These are phyloP conservation scores for Nematocida sp. DNA, from an alignment of 371 early-diverging fungal genomes.

Conservation along the genomic window DNA sequence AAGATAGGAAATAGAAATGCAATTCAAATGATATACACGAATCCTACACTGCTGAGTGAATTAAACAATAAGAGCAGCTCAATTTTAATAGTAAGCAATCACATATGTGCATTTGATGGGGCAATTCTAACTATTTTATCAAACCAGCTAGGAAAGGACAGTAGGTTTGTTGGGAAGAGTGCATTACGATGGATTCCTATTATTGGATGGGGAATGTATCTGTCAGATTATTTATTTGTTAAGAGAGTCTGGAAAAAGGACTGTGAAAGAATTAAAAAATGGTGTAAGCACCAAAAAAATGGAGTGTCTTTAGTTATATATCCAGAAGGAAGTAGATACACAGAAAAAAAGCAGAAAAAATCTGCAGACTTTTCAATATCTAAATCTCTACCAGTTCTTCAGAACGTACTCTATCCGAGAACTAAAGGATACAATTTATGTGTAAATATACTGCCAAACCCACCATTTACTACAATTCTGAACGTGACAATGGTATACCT, in stretches of 20 bases:
- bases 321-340: constrained; percentile 69
- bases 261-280: constrained; percentile 60
- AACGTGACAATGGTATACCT: constrained; percentile 67
- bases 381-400: constrained; percentile 72
- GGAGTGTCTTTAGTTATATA: constrained; percentile 64
- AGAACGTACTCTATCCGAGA: constrained; percentile 76
- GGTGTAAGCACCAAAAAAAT: constrained; percentile 8
- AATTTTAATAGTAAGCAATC: constrained; percentile 65
- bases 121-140: constrained; percentile 59
- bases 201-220: constrained; percentile 62
- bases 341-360: constrained; percentile 59
- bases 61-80: neutral
- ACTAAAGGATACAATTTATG: constrained; percentile 75
- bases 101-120: constrained; percentile 68
- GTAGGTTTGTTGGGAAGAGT: constrained; percentile 66
- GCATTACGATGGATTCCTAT: constrained; percentile 60
- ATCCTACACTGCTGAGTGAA: neutral
- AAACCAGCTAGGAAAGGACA: constrained; percentile 26
- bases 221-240: constrained; percentile 61
- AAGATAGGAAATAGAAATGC: constrained; percentile 3
- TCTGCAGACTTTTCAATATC: constrained; percentile 73
- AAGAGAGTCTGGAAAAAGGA: constrained; percentile 66
- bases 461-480: constrained; percentile 56
- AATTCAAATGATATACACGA: neutral
- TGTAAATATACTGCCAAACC: constrained; percentile 10